Evolutionary conservation across 2,329 filamentous ascomycete species (phyloP).

Genomic region (Trichoderma atroviride): DNA sequence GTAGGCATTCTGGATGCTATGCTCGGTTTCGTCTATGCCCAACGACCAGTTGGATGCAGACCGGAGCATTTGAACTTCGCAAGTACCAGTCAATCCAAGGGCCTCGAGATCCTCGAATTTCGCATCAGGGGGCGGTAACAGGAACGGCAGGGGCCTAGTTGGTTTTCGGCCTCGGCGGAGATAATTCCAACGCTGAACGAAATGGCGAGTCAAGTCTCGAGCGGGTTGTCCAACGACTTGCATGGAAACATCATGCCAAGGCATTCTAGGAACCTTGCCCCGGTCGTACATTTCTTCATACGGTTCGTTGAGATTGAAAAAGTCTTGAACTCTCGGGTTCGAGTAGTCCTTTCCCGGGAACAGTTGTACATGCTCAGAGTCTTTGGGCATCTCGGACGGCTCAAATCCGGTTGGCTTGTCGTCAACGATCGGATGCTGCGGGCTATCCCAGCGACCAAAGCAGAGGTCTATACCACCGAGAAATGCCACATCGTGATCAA

Average conservation of each 20-base stretch:
- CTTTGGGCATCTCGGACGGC: constrained; percentile 70
- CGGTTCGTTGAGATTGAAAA: constrained; percentile 87
- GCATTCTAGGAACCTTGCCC: constrained; percentile 86
- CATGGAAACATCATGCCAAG: constrained; percentile 98
- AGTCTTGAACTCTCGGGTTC: constrained; percentile 93
- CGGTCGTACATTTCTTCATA: constrained; percentile 99
- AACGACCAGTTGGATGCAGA: constrained; percentile 92
- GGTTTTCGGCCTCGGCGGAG: constrained; percentile 90
- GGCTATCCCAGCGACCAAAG: constrained; percentile 96
- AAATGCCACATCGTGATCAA: constrained; percentile 95
- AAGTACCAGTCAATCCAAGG: constrained; percentile 88
- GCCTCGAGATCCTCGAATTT: constrained; percentile 82
- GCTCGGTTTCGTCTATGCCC: constrained; percentile 83
- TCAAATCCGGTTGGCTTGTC: constrained; percentile 97
- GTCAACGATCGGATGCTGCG: constrained; percentile 86
- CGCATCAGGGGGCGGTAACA: constrained; percentile 92
- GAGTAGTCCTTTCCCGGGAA: constrained; percentile 99
- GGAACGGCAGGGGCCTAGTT: constrained; percentile 87
- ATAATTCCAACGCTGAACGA: constrained; percentile 98
- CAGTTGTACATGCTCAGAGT: constrained; percentile 91
- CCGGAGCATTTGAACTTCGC: constrained; percentile 92
- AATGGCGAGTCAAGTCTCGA: constrained; percentile 89
- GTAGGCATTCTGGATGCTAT: constrained; percentile 95
- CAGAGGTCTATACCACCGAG: constrained; percentile 95
- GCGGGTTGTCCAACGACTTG: constrained; percentile 96